A percentile compares a stretch with the other conserved stretches of the same genome.
phyloP scores from a whole-genome alignment of 2,329 filamentous ascomycete genomes.

The Mycosphaerella sp. region DNA sequence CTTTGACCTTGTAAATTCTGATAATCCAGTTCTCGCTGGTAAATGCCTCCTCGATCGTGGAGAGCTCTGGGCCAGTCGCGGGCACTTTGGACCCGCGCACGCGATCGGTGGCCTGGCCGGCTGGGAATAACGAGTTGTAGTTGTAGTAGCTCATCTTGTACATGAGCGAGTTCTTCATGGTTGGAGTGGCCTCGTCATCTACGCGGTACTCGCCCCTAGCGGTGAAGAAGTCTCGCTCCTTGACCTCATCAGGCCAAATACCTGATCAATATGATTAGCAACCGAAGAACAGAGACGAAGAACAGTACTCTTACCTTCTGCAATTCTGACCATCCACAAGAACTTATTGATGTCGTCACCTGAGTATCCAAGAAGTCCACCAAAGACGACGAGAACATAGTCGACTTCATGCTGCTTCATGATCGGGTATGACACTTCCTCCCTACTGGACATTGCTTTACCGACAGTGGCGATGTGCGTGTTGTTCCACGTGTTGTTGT shows the following conservation, averaged over 20 bases:
- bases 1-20: constrained; percentile 99
- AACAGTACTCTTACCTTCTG: constrained; percentile 58
- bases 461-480: constrained; percentile 98
- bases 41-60: constrained; percentile 90
- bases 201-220: constrained; percentile 88
- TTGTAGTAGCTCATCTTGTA: constrained; percentile 99
- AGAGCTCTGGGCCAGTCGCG: constrained; percentile 76
- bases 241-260: constrained; percentile 99
- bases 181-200: constrained; percentile 84
- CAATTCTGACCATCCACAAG: constrained; percentile 99
- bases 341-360: constrained; percentile 99
- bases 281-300: neutral
- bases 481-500: constrained; percentile 99
- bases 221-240: constrained; percentile 95
- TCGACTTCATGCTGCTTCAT: constrained; percentile 98
- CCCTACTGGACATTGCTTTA: constrained; percentile 95
- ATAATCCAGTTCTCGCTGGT: constrained; percentile 99
- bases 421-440: constrained; percentile 98
- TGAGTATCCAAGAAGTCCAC: constrained; percentile 91
- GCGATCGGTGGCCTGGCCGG: constrained; percentile 82
- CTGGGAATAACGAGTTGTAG: constrained; percentile 84
- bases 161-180: constrained; percentile 99
- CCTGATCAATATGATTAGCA: constrained; percentile 23
- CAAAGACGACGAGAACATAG: constrained; percentile 96
- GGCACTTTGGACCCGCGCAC: constrained; percentile 78